Conservation (phyloP, 441 rosid genomes). For the Gossypium schwendimanii region DNA sequence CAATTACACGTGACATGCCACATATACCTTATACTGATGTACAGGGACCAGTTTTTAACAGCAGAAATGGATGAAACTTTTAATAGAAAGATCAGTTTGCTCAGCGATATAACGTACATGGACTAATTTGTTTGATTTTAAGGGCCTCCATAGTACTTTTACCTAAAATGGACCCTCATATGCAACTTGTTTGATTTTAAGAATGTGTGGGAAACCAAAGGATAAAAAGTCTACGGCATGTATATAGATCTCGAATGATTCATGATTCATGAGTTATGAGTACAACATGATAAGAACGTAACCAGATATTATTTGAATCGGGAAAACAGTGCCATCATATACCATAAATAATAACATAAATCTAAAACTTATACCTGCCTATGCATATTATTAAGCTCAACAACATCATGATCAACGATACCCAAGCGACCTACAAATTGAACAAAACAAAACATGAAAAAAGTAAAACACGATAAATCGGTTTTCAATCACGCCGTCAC, state of each 20-base stretch:
- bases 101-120: too few relatives aligned
- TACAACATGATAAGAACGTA: neutral
- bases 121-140: too few relatives aligned
- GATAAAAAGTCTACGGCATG: neutral
- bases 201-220: neutral
- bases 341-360: neutral
- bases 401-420: conserved; percentile 86
- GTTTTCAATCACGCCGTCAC: neutral
- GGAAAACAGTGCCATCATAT: neutral
- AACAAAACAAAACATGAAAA: neutral
- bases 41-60: too few relatives aligned
- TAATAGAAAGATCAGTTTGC: too few relatives aligned
- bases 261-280: neutral
- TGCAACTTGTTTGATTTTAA: neutral
- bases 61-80: too few relatives aligned
- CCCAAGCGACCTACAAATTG: conserved; percentile 63
- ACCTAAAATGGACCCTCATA: neutral
- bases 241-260: neutral
- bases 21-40: too few relatives aligned
- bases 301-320: neutral
- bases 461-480: neutral
- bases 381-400: conserved; percentile 93
- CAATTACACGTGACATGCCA: too few relatives aligned
- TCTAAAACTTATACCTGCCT: conserved; percentile 58
- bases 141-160: too few relatives aligned